phyloP scores from a whole-genome alignment of 2,329 filamentous ascomycete species.

The Zymoseptoria brevis region DNA sequence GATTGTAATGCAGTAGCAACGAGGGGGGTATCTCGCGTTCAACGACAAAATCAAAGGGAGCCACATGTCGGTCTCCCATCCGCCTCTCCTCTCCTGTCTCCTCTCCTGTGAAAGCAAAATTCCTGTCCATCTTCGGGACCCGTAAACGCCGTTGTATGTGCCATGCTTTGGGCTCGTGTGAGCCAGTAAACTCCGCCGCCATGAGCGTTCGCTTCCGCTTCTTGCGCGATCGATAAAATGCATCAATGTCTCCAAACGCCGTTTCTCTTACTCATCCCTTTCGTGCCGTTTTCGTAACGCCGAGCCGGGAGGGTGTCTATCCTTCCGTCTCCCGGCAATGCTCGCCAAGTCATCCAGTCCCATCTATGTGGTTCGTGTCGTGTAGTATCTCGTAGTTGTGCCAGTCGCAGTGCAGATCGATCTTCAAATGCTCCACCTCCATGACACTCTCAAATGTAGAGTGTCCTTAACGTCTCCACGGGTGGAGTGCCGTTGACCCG shows the following conservation, averaged over 20 bases:
- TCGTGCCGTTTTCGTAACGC: not conserved
- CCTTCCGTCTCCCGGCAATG: not conserved
- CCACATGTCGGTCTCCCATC: not conserved
- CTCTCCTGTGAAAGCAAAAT: not conserved
- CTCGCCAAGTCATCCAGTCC: not conserved
- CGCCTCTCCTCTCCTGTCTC: not conserved
- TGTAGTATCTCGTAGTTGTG: too few relatives aligned
- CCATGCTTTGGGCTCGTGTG: not conserved
- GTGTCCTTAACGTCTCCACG: conserved; percentile 31
- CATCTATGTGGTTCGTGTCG: not conserved
- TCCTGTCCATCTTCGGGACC: not conserved
- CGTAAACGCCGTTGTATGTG: not conserved
- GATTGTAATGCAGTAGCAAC: not conserved
- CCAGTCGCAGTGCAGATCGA: too few relatives aligned
- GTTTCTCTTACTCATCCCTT: not conserved
- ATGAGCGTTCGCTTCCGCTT: not conserved
- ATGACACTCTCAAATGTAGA: conserved; percentile 35
- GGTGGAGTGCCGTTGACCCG: conserved; percentile 29
- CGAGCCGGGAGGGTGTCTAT: not conserved
- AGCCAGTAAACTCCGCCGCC: not conserved
- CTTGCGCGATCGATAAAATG: not conserved
- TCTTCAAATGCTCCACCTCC: too few relatives aligned
- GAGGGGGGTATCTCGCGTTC: not conserved
- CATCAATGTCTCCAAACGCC: not conserved
- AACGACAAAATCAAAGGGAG: not conserved